These are phyloP conservation scores for Linnemannia elongata DNA, from an alignment of 192 early-diverging fungal species.

Conservation along the genomic window DNA sequence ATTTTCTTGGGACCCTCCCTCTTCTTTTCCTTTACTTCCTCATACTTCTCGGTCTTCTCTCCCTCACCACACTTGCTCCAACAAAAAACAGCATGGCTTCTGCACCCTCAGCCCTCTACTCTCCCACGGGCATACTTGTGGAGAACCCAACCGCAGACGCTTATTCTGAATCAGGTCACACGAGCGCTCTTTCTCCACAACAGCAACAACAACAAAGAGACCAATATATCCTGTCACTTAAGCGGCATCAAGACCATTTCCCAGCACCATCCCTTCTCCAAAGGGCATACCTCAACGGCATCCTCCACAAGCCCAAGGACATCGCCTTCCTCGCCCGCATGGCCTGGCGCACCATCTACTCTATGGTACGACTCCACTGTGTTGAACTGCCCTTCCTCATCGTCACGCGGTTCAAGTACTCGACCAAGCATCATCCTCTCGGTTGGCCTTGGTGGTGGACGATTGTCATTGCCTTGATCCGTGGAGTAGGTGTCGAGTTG, in stretches of 20 bases:
- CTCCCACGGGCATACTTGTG: neutral
- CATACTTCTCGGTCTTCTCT: neutral
- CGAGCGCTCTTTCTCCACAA: neutral
- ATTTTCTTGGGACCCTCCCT: neutral
- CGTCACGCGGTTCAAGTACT: constrained; percentile 23
- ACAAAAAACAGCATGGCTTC: neutral
- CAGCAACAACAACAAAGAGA: neutral
- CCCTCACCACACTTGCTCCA: neutral
- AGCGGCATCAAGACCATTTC: constrained; percentile 5
- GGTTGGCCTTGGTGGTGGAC: constrained; percentile 43
- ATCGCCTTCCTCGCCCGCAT: constrained; percentile 15
- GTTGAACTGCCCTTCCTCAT: constrained; percentile 37
- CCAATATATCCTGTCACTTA: neutral
- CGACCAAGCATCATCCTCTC: constrained; percentile 26
- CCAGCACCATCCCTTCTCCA: constrained; percentile 21
- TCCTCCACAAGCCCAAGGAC: constrained; percentile 40
- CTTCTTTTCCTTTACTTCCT: neutral
- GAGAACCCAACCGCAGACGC: neutral
- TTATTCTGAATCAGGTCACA: neutral
- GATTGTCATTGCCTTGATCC: constrained; percentile 21
- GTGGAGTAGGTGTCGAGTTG: neutral
- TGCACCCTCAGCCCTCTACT: neutral
- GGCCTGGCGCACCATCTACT: neutral
- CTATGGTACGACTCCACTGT: constrained; percentile 31
- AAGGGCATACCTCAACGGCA: constrained; percentile 27